A percentile compares a stretch with the other conserved stretches of the same genome.
Conservation (phyloP, 2,329 filamentous ascomycete genomes). For the Penicillium freii region DNA sequence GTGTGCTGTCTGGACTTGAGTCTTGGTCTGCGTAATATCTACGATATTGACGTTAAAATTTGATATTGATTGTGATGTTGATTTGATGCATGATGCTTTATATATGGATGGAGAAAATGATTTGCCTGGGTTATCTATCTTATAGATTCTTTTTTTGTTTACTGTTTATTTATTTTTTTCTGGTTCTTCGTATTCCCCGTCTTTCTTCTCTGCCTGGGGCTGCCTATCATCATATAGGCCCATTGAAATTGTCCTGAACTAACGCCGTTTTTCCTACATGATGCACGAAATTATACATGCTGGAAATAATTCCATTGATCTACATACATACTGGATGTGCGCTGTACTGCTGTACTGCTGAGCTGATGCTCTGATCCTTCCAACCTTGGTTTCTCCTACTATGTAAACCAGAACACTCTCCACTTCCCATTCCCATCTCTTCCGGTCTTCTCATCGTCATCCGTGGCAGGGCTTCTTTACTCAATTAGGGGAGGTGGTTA, state of each 20-base stretch:
- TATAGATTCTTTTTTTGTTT: constrained; percentile 10
- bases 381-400: background rate
- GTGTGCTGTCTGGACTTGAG: constrained; percentile 61
- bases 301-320: background rate
- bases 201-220: background rate
- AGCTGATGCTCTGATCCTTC: background rate
- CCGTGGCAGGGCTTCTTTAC: no score
- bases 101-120: constrained; percentile 10
- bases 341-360: background rate
- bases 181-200: constrained; percentile 8
- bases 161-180: constrained; percentile 7
- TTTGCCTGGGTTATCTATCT: constrained; percentile 6
- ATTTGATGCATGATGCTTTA: constrained; percentile 10
- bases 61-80: constrained; percentile 6
- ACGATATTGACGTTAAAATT: constrained; percentile 5
- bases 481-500: no score
- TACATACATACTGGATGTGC: background rate
- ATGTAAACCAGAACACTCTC: background rate
- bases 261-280: constrained; percentile 16
- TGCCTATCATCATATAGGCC: background rate
- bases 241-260: constrained; percentile 12
- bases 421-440: background rate
- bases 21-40: constrained; percentile 37
- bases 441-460: background rate
- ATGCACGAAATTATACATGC: background rate